A percentile compares a stretch with the other conserved stretches of the same genome.
phyloP scores from a whole-genome alignment of 495 filamentous ascomycete genomes.

The Bathelium albidoporum region DNA sequence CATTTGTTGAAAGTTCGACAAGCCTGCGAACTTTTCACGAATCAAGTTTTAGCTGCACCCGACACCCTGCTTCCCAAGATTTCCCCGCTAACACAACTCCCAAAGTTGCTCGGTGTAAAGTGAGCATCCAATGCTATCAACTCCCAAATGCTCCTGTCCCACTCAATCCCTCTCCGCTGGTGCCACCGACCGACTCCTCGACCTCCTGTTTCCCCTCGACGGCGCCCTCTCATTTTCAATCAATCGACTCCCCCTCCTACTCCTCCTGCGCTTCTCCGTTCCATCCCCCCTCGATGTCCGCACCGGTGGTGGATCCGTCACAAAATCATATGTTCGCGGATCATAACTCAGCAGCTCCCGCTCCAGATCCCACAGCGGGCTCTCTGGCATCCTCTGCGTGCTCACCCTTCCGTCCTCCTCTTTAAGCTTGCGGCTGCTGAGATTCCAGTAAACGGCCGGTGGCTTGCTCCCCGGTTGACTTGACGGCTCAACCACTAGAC shows the following conservation, averaged over 20 bases:
- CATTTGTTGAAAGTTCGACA: neutral
- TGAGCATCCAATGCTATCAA: neutral
- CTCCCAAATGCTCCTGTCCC: neutral
- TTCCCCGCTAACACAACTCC: neutral
- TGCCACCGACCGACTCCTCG: neutral
- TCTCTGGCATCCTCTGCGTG: constrained; percentile 25
- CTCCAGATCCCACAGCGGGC: constrained; percentile 29
- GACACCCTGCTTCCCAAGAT: neutral
- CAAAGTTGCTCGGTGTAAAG: neutral
- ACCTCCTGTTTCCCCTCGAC: neutral
- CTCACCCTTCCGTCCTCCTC: constrained; percentile 18
- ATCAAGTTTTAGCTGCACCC: neutral
- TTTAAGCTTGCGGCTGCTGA: constrained; percentile 10
- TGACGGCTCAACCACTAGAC: constrained; percentile 29
- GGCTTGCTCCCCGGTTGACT: constrained; percentile 12
- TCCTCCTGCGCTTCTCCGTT: neutral
- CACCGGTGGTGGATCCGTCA: constrained; percentile 19
- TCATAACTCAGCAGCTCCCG: constrained; percentile 26
- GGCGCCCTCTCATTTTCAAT: neutral
- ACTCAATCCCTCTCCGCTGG: neutral
- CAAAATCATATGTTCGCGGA: constrained; percentile 27
- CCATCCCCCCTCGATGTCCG: neutral
- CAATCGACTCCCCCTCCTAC: neutral
- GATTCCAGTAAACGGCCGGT: constrained; percentile 28
- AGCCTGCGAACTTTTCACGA: neutral